Percentiles rank a stretch among this genome's conserved stretches.
phyloP scores from a whole-genome alignment of 305 asterid species.

The Fraxinus sp. region DNA sequence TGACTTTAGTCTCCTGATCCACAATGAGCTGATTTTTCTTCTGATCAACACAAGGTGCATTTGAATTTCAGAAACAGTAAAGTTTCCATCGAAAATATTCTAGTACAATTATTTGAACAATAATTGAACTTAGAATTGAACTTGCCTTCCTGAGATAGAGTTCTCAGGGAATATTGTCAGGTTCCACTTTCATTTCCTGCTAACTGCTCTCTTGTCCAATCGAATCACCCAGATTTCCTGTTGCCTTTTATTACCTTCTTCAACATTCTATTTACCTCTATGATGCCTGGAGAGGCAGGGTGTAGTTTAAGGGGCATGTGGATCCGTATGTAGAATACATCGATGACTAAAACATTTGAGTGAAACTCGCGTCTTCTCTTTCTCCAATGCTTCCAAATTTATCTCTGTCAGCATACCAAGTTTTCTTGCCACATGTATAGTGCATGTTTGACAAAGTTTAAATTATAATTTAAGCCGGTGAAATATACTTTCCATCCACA shows the following conservation, averaged over 20 bases:
- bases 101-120: not conserved
- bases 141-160: not conserved
- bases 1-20: not conserved
- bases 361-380: not conserved
- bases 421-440: not conserved
- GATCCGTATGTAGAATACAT: not conserved
- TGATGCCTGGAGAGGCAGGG: not conserved
- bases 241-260: not conserved
- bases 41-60: not conserved
- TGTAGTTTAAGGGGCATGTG: not conserved
- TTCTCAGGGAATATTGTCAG: not conserved
- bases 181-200: not conserved
- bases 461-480: not conserved
- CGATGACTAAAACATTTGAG: not conserved
- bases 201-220: not conserved
- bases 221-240: not conserved
- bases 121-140: not conserved
- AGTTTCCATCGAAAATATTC: not conserved
- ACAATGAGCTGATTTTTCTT: not conserved
- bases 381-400: not conserved
- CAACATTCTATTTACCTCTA: not conserved
- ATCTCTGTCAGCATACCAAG: not conserved
- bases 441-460: not conserved
- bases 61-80: not conserved
- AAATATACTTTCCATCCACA: not conserved